Evolutionary conservation across 108 stramenopile genomes (phyloP), one percentile per base, ranked within the genome.

Genomic region (Fistulifera pelliculosa): DNA sequence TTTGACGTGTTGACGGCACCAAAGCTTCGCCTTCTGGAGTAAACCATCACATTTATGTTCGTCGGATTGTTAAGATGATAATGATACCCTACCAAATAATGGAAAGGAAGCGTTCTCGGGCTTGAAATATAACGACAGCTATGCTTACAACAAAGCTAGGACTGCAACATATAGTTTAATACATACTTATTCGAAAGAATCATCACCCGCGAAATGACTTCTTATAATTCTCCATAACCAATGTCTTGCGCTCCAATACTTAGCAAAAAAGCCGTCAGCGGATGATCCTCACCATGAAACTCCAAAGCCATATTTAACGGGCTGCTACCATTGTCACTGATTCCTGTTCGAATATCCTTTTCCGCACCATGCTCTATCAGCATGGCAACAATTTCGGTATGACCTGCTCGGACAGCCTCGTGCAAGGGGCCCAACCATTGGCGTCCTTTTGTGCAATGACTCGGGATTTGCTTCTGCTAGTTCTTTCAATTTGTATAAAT

Each of bases 321-420:
- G 38, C 57, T 50, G 7, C 64, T 64, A 18, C 58, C 54, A 27
- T 72, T 49, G 17, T 66, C 70, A 58, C 25, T 23, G 39, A 68
- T 54, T 14, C 47, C 47, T 2, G 69, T 65, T 10, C 69, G 45
- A 5, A 56, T 31, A 47, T 87, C 81, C 15, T 80, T 50, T 52
- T 83, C 77, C 0, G 69, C 86, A 11, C 77, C 82, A 52, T 75
- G 64, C 3, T 68, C 28, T 0, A 87, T 51, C n/a, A 86, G 41
- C 8, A 70, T 51, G 25, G 71, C 64, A 1, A 89, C 71, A 17
- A 69, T 58, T 18, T 80, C 71, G 0, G 49, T 24, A 35, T 35
- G 31, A 4, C 78, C 82, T 35, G 50, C 39, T 0, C 50, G 38
- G 0, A 71, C 70, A 40, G 54, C 69, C 15, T 68, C 49, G 58